phyloP scores from a whole-genome alignment of 441 rosid species.

The Macaranga tanarius region DNA sequence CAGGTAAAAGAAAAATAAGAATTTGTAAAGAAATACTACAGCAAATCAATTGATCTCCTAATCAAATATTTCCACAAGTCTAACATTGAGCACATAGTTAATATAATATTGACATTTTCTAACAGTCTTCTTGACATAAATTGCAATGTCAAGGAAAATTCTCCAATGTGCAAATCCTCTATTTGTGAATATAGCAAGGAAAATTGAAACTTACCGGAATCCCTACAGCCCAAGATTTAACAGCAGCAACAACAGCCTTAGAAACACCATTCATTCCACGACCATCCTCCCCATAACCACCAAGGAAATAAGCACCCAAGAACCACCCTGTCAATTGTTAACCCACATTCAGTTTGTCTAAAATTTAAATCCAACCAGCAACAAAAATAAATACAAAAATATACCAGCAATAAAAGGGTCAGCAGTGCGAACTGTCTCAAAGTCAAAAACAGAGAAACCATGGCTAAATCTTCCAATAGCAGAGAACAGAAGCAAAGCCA shows the following conservation, averaged over 20 bases:
- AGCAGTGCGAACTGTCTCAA: constrained; percentile 75
- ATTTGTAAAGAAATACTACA: background rate
- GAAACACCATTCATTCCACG: constrained; percentile 76
- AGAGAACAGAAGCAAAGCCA: constrained; percentile 71
- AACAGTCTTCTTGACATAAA: background rate
- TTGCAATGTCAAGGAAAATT: background rate
- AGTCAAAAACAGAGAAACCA: constrained; percentile 61
- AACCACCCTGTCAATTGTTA: constrained; percentile 66
- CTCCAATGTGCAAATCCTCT: background rate
- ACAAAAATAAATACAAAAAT: background rate
- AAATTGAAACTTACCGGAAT: constrained; percentile 58
- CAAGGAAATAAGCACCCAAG: constrained; percentile 88
- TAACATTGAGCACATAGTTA: background rate
- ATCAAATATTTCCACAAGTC: constrained; percentile 5
- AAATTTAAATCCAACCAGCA: background rate
- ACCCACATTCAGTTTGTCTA: constrained; percentile 11
- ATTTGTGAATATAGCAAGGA: background rate
- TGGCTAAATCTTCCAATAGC: constrained; percentile 90
- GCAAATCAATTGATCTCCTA: background rate
- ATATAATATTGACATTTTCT: background rate
- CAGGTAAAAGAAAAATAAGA: background rate
- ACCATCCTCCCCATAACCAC: constrained; percentile 82
- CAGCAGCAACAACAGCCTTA: constrained; percentile 68
- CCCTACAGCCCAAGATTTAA: constrained; percentile 82
- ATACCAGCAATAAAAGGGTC: constrained; percentile 92